A percentile compares a stretch with the other conserved stretches of the same genome.
Conservation (phyloP, 2,329 filamentous ascomycete species). For the Neopestalotiopsis sp. region DNA sequence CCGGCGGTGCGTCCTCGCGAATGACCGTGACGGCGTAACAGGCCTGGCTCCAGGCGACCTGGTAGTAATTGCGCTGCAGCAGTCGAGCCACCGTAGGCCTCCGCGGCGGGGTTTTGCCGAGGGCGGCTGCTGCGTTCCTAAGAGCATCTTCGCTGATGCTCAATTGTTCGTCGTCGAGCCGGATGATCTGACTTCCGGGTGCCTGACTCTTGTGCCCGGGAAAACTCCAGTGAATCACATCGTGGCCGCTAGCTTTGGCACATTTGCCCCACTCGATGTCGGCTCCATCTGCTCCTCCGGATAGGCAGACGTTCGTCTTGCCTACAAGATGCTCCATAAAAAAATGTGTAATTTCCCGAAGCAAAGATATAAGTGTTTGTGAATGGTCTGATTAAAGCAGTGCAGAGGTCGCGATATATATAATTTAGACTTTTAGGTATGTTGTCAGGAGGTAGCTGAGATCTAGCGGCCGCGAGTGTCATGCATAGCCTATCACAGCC, state of each 20-base stretch:
- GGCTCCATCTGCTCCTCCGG: constrained; percentile 2
- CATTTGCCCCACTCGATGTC: not conserved
- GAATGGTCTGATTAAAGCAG: not conserved
- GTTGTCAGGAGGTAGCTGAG: too few relatives aligned
- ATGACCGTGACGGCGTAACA: constrained; percentile 1
- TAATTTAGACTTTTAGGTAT: not conserved
- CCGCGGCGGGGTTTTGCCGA: not conserved
- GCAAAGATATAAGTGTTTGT: not conserved
- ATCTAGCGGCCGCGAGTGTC: not conserved
- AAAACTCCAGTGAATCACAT: constrained; percentile 4
- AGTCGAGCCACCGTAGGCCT: not conserved
- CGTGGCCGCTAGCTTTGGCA: not conserved
- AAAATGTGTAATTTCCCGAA: not conserved
- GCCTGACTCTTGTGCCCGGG: not conserved
- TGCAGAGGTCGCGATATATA: not conserved
- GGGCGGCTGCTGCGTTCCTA: not conserved
- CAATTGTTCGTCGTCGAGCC: not conserved
- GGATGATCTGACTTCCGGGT: not conserved
- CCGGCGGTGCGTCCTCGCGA: not conserved
- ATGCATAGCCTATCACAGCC: not conserved
- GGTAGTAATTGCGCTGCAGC: constrained; percentile 7
- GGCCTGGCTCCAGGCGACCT: constrained; percentile 1
- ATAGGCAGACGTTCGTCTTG: not conserved
- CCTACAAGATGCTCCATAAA: not conserved
- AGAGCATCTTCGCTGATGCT: not conserved